Conservation (phyloP, 495 filamentous ascomycete species). For the Elasticomyces elasticus region DNA sequence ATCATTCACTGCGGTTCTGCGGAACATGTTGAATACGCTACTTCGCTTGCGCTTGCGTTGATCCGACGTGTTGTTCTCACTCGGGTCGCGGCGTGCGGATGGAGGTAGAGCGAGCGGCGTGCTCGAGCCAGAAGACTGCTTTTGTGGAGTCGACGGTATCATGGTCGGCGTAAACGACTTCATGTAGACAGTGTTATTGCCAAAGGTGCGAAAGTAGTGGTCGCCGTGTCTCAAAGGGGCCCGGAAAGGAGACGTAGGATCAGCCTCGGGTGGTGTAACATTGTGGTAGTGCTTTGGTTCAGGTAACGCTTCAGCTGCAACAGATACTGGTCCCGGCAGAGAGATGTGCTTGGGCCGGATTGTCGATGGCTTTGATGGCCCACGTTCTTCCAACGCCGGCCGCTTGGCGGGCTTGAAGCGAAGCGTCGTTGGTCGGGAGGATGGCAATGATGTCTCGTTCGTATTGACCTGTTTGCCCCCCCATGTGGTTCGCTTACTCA, state of each 20-base stretch:
- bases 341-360: background rate
- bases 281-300: background rate
- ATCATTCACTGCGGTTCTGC: slow-evolving; percentile 2
- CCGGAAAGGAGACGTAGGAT: slow-evolving; percentile 2
- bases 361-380: background rate
- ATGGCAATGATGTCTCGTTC: background rate
- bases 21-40: slow-evolving; percentile 6
- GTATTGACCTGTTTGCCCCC: background rate
- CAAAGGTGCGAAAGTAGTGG: slow-evolving; percentile 20
- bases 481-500: background rate
- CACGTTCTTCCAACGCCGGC: background rate
- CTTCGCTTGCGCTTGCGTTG: slow-evolving; percentile 9
- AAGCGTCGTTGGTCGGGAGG: background rate
- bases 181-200: slow-evolving; percentile 3
- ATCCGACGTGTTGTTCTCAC: background rate
- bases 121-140: background rate
- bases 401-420: background rate
- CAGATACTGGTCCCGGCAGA: background rate
- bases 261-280: slow-evolving; percentile 16
- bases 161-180: background rate
- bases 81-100: background rate
- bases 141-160: background rate
- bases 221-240: background rate
- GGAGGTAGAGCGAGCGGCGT: background rate
- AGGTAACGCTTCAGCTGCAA: background rate